phyloP scores from a whole-genome alignment of 2,329 filamentous ascomycete species.

The Sporothrix variecibatus region DNA sequence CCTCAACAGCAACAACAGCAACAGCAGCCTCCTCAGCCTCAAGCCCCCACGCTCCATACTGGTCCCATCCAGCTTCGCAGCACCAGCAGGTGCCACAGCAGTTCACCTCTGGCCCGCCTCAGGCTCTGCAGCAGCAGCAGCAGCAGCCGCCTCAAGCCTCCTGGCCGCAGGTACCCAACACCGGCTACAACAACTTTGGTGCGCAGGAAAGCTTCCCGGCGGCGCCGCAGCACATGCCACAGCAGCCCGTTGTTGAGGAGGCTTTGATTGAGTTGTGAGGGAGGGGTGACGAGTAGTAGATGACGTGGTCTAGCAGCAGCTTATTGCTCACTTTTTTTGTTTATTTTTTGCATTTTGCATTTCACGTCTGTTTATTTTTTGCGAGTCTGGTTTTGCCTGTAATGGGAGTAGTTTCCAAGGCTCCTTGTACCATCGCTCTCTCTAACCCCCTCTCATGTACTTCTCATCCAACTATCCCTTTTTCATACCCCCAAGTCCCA shows the following conservation, averaged over 20 bases:
- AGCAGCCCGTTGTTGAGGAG: constrained; percentile 66
- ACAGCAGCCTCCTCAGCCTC: constrained; percentile 33
- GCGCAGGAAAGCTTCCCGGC: constrained; percentile 64
- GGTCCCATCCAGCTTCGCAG: constrained; percentile 48
- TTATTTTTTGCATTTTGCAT: not conserved
- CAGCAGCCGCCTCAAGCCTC: constrained; percentile 15
- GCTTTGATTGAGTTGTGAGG: constrained; percentile 70
- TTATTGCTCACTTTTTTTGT: not conserved
- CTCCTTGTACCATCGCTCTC: not conserved
- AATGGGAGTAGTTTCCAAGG: not conserved
- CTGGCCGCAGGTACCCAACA: constrained; percentile 38
- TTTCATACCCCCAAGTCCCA: not conserved
- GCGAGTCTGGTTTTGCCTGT: not conserved
- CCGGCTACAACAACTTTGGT: constrained; percentile 55
- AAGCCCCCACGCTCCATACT: constrained; percentile 43
- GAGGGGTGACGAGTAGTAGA: not conserved
- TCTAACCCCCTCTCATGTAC: not conserved
- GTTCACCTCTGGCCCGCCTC: constrained; percentile 39
- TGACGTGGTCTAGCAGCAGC: not conserved
- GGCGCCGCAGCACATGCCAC: constrained; percentile 63
- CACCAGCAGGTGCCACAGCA: constrained; percentile 43
- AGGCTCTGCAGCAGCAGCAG: constrained; percentile 42
- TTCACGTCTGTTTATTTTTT: not conserved
- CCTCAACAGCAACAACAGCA: constrained; percentile 32
- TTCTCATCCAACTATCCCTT: not conserved